A percentile compares a stretch with the other conserved stretches of the same genome.
phyloP scores from a whole-genome alignment of 768 basidiomycete genomes.

The Hericium erinaceus region DNA sequence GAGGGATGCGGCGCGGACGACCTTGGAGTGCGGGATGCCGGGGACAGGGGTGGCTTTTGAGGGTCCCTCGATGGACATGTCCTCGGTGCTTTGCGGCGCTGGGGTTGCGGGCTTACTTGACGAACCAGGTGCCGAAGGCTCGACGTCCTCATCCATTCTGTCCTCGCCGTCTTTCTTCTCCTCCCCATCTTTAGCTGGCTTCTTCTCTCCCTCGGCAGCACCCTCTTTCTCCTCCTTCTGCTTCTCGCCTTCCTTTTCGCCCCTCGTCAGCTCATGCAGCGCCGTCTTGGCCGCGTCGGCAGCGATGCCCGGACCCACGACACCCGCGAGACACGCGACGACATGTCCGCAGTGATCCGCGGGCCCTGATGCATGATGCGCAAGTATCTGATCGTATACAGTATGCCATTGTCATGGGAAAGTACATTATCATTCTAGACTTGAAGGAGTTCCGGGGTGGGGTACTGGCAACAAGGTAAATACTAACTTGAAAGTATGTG shows the following conservation, averaged over 20 bases:
- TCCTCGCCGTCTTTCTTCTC: conserved; percentile 23
- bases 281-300: conserved; percentile 91
- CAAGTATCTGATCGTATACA: no score
- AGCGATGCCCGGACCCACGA: conserved; percentile 83
- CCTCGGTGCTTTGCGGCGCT: conserved; percentile 19
- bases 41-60: conserved; percentile 23
- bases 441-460: no score
- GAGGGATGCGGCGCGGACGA: conserved; percentile 73
- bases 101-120: conserved; percentile 13
- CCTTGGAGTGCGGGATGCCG: conserved; percentile 60
- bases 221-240: conserved; percentile 19
- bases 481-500: no score
- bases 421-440: no score
- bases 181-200: conserved; percentile 12
- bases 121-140: conserved; percentile 3
- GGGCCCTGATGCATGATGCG: no score
- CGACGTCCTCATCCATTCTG: conserved; percentile 16
- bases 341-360: no score
- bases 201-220: conserved; percentile 23
- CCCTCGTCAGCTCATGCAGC: conserved; percentile 69
- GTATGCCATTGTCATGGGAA: no score
- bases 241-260: conserved; percentile 28
- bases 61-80: conserved; percentile 40
- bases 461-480: no score
- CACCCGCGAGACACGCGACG: conserved; percentile 82